Evolutionary conservation across 129 eudicot genomes (phyloP), one percentile per base, ranked within the genome.

Genomic region (Saposhnikovia divaricata): DNA sequence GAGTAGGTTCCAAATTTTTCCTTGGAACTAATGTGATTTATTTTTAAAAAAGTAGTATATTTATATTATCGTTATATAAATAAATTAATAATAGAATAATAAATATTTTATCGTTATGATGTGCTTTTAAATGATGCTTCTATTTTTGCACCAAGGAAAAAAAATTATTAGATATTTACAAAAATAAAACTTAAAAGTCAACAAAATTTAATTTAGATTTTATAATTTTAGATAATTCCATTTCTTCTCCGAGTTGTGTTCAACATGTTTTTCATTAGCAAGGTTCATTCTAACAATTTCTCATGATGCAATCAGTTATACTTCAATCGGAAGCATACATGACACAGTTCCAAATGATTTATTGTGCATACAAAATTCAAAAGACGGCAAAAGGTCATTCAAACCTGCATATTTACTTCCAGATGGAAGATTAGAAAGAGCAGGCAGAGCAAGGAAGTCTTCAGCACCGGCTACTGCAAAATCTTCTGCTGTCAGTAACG

Each of bases 351-450:
- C 97, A 73, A 95, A 95, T 85, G 92, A 86, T 59, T 80, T 87
- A 78, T 81, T 95, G 85, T 59, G 81, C 80, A 74, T 80, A 25
- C 79, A 86, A 16, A 82, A 89, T 72, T 75, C 92, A 27, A 66
- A 75, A 70, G 79, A n/a, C 63, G 81, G 81, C 53, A 88, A 86
- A 85, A 82, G 83, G 57, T 83, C 83, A 76, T 92, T 86, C 85
- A 90, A 80, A 46, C 99, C 99, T 59, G 97, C 99, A 23, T 89
- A 90, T 80, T 77, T 86, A 83, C 97, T 95, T 82, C 74, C 93
- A 27, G 99, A 95, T 79, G 99, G 99, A 83, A 87, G 99, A 85
- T 85, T 87, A 78, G 99, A 95, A 86, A 86, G 99, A 80, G 97
- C 99, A 18, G 99, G 99, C 46, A 89, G 99, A 82, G 88, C 84